Evolutionary conservation across 371 early-diverging fungal species (phyloP).

Genomic region (Rhizopus arrhizus): DNA sequence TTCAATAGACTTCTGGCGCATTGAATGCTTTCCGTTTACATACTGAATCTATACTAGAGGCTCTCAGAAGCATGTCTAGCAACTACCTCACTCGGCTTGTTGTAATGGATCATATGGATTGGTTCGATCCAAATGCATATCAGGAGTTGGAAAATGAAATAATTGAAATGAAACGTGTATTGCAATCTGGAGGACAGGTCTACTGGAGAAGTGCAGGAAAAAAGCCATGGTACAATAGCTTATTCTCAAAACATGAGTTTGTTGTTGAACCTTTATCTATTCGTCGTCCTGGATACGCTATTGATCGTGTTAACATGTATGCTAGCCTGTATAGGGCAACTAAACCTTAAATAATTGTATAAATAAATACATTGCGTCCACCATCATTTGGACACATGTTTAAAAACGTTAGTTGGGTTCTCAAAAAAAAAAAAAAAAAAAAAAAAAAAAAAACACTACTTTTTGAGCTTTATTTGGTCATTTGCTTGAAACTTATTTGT

Average conservation of each 20-base stretch:
- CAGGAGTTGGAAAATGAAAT: slow-evolving; percentile 66
- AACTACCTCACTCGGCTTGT: slow-evolving; percentile 78
- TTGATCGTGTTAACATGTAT: slow-evolving; percentile 88
- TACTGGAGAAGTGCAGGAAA: slow-evolving; percentile 83
- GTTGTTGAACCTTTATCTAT: slow-evolving; percentile 65
- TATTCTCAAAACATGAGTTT: slow-evolving; percentile 75
- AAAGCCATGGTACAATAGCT: slow-evolving; percentile 78
- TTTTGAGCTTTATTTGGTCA: too few relatives aligned
- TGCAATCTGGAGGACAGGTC: slow-evolving; percentile 71
- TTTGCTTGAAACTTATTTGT: too few relatives aligned
- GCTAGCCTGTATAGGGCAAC: slow-evolving; percentile 67
- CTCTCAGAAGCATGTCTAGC: slow-evolving; percentile 55
- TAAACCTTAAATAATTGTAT: slow-evolving; percentile 10
- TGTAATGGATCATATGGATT: slow-evolving; percentile 91
- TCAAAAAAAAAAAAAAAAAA: too few relatives aligned
- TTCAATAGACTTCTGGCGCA: slow-evolving; percentile 38
- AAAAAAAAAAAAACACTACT: too few relatives aligned
- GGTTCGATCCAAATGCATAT: slow-evolving; percentile 70
- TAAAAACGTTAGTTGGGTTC: too few relatives aligned
- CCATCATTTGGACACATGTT: too few relatives aligned
- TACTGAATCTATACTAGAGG: slow-evolving; percentile 75
- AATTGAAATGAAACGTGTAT: slow-evolving; percentile 59
- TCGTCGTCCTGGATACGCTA: slow-evolving; percentile 66
- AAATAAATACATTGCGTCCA: too few relatives aligned
- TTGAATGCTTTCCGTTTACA: slow-evolving; percentile 74